A percentile compares a stretch with the other conserved stretches of the same genome.
Evolutionary conservation across 2,329 filamentous ascomycete species (phyloP).

Genomic region (Emmonsia crescens): DNA sequence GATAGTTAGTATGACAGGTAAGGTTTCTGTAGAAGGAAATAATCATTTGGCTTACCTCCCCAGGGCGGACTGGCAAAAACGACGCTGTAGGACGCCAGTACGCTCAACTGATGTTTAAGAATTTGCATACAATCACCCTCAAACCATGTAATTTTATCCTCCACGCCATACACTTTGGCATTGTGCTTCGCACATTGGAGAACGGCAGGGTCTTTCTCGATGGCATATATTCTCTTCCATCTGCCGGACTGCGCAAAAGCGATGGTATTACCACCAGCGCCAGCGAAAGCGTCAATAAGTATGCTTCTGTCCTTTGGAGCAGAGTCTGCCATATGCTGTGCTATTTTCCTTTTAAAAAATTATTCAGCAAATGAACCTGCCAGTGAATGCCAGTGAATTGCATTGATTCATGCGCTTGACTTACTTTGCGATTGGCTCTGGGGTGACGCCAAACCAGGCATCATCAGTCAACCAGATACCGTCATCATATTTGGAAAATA

Average conservation of each 20-base stretch:
- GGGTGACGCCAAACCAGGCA: conserved; percentile 94
- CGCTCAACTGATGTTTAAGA: conserved; percentile 42
- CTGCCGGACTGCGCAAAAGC: conserved; percentile 74
- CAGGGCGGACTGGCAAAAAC: conserved; percentile 65
- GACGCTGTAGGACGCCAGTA: conserved; percentile 42
- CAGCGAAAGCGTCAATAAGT: conserved; percentile 81
- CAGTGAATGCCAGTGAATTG: neutral
- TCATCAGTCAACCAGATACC: conserved; percentile 85
- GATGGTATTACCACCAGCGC: conserved; percentile 87
- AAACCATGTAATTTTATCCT: conserved; percentile 71
- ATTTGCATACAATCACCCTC: conserved; percentile 76
- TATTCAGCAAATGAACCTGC: neutral
- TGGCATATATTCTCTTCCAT: conserved; percentile 76
- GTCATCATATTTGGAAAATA: conserved; percentile 79
- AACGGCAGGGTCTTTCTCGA: conserved; percentile 72
- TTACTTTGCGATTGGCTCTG: conserved; percentile 78
- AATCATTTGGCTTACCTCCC: conserved; percentile 45
- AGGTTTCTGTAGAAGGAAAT: neutral
- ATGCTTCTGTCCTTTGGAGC: conserved; percentile 48
- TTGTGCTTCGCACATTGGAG: conserved; percentile 90
- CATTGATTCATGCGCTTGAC: conserved; percentile 17
- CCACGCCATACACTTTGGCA: conserved; percentile 71
- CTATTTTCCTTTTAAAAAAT: conserved; percentile 51
- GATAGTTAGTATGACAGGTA: conserved; percentile 3
- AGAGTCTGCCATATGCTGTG: conserved; percentile 54